Conservation (phyloP, 805 yeast genomes). For the Schwanniomyces yamadae region DNA sequence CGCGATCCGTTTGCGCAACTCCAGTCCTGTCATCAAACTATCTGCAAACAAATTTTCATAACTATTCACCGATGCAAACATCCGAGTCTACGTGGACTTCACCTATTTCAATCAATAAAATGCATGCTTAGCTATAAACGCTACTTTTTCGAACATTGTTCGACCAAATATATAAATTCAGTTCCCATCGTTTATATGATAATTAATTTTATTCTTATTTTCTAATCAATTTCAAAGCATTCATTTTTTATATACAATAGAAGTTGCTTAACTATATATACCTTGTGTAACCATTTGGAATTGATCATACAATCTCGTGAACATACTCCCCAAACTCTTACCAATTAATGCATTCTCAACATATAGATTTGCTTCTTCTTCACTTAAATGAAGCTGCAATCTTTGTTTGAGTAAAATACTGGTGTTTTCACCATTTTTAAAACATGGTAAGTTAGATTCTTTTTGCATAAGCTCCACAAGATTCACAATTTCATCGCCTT, state of each 20-base stretch:
- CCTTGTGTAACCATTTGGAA: slow-evolving; percentile 95
- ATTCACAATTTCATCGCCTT: slow-evolving; percentile 70
- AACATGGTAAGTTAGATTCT: slow-evolving; percentile 88
- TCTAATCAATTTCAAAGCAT: no score
- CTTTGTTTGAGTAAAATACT: slow-evolving; percentile 77
- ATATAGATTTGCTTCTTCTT: slow-evolving; percentile 68
- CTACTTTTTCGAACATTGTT: background rate
- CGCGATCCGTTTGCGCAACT: slow-evolving; percentile 19
- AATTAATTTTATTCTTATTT: no score
- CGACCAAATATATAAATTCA: background rate
- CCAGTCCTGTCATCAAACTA: slow-evolving; percentile 21
- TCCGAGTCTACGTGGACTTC: slow-evolving; percentile 9
- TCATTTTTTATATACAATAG: no score
- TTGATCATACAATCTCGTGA: slow-evolving; percentile 91
- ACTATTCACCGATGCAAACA: slow-evolving; percentile 10
- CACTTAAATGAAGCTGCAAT: slow-evolving; percentile 73
- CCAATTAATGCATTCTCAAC: slow-evolving; percentile 76
- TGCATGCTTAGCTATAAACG: slow-evolving; percentile 4
- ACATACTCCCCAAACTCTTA: slow-evolving; percentile 82
- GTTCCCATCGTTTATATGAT: background rate
- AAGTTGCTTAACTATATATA: slow-evolving; percentile 58
- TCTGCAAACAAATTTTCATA: slow-evolving; percentile 7
- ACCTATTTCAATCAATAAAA: slow-evolving; percentile 9
- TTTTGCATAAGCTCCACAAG: slow-evolving; percentile 94
- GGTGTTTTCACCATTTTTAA: slow-evolving; percentile 82